These are phyloP conservation scores for Pyrus pyrifolia DNA, from an alignment of 306 rosid genomes.

Conservation along the genomic window DNA sequence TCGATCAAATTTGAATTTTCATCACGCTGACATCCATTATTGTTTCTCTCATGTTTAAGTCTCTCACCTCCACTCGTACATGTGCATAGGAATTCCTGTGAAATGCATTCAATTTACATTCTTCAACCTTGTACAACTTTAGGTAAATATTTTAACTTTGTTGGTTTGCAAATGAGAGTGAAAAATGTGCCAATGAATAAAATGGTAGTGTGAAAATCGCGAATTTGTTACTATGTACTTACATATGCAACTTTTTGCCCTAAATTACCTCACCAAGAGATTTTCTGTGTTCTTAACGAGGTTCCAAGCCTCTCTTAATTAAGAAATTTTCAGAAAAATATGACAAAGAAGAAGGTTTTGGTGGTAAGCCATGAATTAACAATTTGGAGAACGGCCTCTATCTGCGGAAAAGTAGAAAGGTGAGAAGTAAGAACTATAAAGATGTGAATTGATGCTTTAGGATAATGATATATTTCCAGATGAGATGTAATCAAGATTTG, in stretches of 20 bases:
- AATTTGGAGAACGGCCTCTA: constrained; percentile 25
- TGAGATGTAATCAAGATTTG: constrained; percentile 15
- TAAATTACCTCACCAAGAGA: not conserved
- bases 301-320: not conserved
- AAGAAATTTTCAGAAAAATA: not conserved
- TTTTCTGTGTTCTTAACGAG: not conserved
- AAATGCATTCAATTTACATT: not conserved
- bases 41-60: not conserved
- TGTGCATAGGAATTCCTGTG: not conserved
- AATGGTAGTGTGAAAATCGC: not conserved
- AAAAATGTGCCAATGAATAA: not conserved
- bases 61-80: not conserved
- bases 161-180: not conserved
- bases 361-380: constrained; percentile 4
- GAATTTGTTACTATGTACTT: not conserved
- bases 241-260: not conserved
- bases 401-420: constrained; percentile 14
- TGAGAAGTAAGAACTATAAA: constrained; percentile 30
- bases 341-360: not conserved
- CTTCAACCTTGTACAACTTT: not conserved
- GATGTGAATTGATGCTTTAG: constrained; percentile 28
- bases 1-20: not conserved
- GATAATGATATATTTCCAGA: constrained; percentile 13
- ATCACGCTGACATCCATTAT: not conserved
- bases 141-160: not conserved